Percentiles rank a stretch among this genome's conserved stretches.
These are phyloP conservation scores for Clonostachys solani DNA, from an alignment of 2,329 filamentous ascomycete genomes.

Conservation along the genomic window DNA sequence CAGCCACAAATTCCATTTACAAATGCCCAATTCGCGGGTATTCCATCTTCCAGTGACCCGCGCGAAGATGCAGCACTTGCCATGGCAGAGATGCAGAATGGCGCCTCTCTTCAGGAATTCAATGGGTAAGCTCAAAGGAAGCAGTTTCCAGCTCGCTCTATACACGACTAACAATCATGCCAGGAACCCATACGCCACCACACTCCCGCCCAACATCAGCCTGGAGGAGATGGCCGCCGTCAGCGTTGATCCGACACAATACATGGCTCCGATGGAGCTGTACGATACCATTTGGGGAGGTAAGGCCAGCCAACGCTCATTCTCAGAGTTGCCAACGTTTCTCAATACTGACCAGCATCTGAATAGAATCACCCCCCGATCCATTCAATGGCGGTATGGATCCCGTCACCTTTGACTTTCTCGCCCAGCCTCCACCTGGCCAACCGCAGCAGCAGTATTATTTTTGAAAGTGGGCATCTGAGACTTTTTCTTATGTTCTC, in stretches of 20 bases:
- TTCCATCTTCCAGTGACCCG: slow-evolving; percentile 34
- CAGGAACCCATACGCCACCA: slow-evolving; percentile 28
- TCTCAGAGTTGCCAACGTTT: neutral
- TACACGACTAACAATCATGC: neutral
- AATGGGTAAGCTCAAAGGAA: slow-evolving; percentile 21
- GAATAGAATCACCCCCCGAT: slow-evolving; percentile 47
- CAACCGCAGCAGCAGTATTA: slow-evolving; percentile 52
- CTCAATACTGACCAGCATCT: neutral
- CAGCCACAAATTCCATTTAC: slow-evolving; percentile 7
- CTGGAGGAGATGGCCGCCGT: slow-evolving; percentile 42
- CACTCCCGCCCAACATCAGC: slow-evolving; percentile 18
- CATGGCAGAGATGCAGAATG: slow-evolving; percentile 63
- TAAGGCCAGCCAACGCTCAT: slow-evolving; percentile 29
- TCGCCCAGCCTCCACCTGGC: slow-evolving; percentile 54
- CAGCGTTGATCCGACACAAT: slow-evolving; percentile 50
- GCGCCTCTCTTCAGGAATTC: slow-evolving; percentile 36
- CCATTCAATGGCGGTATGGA: slow-evolving; percentile 54
- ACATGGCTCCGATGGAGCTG: slow-evolving; percentile 64
- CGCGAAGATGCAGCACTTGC: slow-evolving; percentile 60
- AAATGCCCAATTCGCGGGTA: slow-evolving; percentile 14
- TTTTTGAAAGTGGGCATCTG: slow-evolving; percentile 28
- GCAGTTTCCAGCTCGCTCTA: no score
- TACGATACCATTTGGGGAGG: slow-evolving; percentile 68
- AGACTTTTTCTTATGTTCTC: neutral
- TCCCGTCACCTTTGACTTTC: slow-evolving; percentile 56